These are phyloP conservation scores for Globisporangium solare DNA, from an alignment of 352 stramenopile species.

Conservation along the genomic window DNA sequence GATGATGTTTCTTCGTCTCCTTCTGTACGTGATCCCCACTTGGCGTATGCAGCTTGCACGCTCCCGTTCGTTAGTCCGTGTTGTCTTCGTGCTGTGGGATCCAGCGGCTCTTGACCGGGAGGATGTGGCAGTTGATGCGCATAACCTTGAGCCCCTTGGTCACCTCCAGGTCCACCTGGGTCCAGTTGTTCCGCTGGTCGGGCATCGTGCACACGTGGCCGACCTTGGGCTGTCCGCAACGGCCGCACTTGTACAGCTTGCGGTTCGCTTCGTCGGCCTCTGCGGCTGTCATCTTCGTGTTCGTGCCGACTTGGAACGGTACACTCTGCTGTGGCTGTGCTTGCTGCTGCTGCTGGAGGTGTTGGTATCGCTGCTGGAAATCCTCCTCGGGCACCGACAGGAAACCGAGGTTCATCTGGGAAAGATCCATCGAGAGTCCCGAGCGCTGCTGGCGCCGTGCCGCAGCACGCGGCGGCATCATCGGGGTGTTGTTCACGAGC, in stretches of 20 bases:
- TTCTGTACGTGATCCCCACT: constrained; percentile 1
- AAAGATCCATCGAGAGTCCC: constrained; percentile 80
- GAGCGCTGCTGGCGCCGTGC: constrained; percentile 42
- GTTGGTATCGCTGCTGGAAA: constrained; percentile 36
- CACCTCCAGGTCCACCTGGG: constrained; percentile 69
- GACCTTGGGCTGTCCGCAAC: constrained; percentile 82
- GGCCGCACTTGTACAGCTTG: constrained; percentile 86
- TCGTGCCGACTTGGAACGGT: too few relatives aligned
- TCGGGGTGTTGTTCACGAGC: background rate
- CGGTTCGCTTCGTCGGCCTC: constrained; percentile 39
- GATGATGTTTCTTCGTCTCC: background rate
- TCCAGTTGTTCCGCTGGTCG: constrained; percentile 84
- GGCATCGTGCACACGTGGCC: constrained; percentile 85
- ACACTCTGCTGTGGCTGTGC: constrained; percentile 17
- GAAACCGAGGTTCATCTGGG: constrained; percentile 73
- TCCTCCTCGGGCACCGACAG: constrained; percentile 60
- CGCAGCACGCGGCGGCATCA: constrained; percentile 9
- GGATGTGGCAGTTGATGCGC: constrained; percentile 69
- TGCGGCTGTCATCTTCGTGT: background rate
- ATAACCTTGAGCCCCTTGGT: constrained; percentile 72
- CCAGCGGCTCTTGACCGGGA: constrained; percentile 67
- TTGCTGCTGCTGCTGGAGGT: constrained; percentile 25
- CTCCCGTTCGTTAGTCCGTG: too few relatives aligned
- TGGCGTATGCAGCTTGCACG: background rate
- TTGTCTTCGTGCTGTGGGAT: constrained; percentile 63